Evolutionary conservation across 2,329 filamentous ascomycete species (phyloP).

Genomic region (Colletotrichum filicis): DNA sequence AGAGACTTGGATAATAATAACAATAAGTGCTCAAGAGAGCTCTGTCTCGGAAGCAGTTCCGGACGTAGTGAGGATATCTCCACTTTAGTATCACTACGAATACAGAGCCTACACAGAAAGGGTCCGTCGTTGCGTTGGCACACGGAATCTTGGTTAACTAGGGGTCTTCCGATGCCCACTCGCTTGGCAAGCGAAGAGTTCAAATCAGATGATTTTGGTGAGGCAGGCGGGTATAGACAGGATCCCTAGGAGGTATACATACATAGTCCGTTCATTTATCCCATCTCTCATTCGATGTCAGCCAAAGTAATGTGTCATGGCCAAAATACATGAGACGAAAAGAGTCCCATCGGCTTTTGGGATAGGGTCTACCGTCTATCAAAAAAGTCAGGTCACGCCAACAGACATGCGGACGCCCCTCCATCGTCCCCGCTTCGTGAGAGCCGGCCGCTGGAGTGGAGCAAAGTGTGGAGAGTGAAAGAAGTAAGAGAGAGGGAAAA

Average conservation of each 20-base stretch:
- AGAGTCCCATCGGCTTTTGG: background rate
- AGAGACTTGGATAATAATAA: background rate
- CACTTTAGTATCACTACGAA: slow-evolving; percentile 2
- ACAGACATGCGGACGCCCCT: background rate
- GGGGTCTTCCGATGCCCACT: background rate
- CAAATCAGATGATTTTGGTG: background rate
- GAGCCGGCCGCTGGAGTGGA: background rate
- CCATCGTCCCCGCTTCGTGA: background rate
- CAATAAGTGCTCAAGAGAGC: background rate
- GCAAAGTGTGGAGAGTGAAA: slow-evolving; percentile 10
- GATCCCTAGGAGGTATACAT: background rate
- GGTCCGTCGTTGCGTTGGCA: slow-evolving; percentile 6
- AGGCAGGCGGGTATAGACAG: background rate
- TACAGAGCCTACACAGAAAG: background rate
- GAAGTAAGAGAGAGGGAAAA: background rate
- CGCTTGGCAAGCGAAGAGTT: background rate
- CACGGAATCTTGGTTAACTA: slow-evolving; percentile 16
- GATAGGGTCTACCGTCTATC: background rate
- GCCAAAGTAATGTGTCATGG: background rate
- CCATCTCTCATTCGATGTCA: background rate
- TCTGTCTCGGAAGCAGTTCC: slow-evolving; percentile 21
- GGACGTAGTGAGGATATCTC: slow-evolving; percentile 12
- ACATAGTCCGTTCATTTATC: background rate
- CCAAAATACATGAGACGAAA: background rate
- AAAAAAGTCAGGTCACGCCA: slow-evolving; percentile 10